phyloP scores from a whole-genome alignment of 768 basidiomycete species.

The Boletus rufocinnamomeus region DNA sequence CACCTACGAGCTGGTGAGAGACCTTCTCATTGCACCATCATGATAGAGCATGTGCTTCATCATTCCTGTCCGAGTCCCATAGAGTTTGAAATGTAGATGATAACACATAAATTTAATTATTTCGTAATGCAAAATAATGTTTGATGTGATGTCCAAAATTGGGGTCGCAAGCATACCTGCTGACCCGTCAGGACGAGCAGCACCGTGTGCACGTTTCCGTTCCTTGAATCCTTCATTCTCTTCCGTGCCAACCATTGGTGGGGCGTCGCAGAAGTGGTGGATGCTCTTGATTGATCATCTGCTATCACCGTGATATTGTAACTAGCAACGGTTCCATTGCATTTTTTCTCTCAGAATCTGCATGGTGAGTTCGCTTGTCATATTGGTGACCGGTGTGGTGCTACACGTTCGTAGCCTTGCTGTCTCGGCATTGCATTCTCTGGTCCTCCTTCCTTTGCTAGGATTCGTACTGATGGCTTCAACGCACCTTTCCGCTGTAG shows the following conservation, averaged over 20 bases:
- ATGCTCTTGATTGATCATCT: constrained; percentile 32
- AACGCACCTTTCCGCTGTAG: constrained; percentile 24
- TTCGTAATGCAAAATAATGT: constrained; percentile 11
- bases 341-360: constrained; percentile 19
- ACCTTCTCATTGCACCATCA: constrained; percentile 42
- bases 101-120: constrained; percentile 10
- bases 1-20: constrained; percentile 72
- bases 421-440: constrained; percentile 27
- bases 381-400: constrained; percentile 3
- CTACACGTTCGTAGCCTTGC: constrained; percentile 28
- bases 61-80: not conserved
- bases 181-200: constrained; percentile 15
- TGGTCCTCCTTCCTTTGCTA: constrained; percentile 12
- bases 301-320: constrained; percentile 5
- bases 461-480: constrained; percentile 19
- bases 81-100: not conserved
- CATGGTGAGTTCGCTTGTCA: constrained; percentile 26
- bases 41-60: not conserved
- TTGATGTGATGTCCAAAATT: constrained; percentile 13
- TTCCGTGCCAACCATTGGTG: constrained; percentile 8
- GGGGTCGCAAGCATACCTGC: not conserved
- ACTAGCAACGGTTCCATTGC: constrained; percentile 5
- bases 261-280: constrained; percentile 14
- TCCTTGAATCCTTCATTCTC: constrained; percentile 19
- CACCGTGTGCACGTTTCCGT: constrained; percentile 18